A percentile compares a stretch with the other conserved stretches of the same genome.
These are phyloP conservation scores for Fusarium sp. DNA, from an alignment of 2,329 filamentous ascomycete genomes.

Conservation along the genomic window DNA sequence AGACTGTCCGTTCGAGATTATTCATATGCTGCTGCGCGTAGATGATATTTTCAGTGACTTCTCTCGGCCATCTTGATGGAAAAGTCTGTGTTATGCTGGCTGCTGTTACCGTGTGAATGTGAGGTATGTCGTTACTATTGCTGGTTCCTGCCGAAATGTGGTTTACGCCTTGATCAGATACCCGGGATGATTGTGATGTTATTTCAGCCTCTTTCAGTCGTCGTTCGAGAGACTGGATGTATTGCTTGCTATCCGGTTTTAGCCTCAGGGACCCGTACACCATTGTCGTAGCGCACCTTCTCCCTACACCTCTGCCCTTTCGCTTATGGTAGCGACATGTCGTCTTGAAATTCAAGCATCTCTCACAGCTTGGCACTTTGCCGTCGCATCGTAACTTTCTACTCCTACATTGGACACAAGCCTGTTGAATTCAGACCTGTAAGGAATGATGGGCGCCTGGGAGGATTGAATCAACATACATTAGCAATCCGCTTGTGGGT, in stretches of 20 bases:
- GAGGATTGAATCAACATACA: not conserved
- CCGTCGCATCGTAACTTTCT: not conserved
- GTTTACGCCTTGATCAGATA: accelerated
- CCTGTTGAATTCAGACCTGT: not conserved
- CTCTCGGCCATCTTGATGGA: not conserved
- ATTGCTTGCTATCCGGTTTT: not conserved
- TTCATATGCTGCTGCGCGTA: not conserved
- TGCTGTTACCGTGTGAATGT: accelerated
- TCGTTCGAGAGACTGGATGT: not conserved
- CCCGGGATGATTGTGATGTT: accelerated
- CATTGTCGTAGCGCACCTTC: accelerated
- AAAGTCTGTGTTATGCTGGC: not conserved
- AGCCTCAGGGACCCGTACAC: accelerated
- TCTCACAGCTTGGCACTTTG: not conserved
- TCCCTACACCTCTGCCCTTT: not conserved
- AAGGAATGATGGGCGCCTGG: too few species aligned
- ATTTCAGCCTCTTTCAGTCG: not conserved
- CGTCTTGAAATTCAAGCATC: not conserved
- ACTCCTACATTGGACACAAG: not conserved
- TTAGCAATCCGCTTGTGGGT: not conserved
- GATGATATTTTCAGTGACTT: not conserved
- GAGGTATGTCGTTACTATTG: accelerated
- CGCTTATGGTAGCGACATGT: not conserved
- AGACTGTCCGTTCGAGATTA: not conserved
- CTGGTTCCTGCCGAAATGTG: accelerated